Conservation (phyloP, 805 yeast genomes). For the Lipomyces sp. region DNA sequence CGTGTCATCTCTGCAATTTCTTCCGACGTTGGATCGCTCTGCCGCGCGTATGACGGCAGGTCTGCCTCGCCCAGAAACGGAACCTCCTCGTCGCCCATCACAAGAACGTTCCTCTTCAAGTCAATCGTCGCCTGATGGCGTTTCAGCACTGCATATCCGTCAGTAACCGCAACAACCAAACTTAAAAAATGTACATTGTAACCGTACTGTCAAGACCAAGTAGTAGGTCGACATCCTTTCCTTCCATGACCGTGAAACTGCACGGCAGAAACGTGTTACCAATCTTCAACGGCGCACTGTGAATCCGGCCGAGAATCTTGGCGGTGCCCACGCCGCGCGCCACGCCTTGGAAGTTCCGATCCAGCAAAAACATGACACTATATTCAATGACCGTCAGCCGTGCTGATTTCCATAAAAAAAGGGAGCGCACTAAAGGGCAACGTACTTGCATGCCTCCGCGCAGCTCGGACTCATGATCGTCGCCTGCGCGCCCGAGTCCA, state of each 20-base stretch:
- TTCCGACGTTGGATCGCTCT: slow-evolving; percentile 15
- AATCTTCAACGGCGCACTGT: slow-evolving; percentile 79
- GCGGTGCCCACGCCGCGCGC: slow-evolving; percentile 90
- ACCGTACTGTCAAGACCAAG: slow-evolving; percentile 67
- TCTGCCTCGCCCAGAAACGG: slow-evolving; percentile 72
- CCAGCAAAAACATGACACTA: slow-evolving; percentile 62
- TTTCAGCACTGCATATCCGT: slow-evolving; percentile 52
- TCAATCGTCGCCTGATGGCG: slow-evolving; percentile 84
- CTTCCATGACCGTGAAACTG: slow-evolving; percentile 67
- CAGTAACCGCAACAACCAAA: too few relatives aligned
- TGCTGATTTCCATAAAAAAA: not conserved
- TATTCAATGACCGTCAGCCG: not conserved
- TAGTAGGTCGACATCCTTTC: slow-evolving; percentile 54
- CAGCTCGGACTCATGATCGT: slow-evolving; percentile 76
- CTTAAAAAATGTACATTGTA: too few relatives aligned
- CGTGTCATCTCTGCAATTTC: slow-evolving; percentile 7
- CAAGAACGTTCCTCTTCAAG: slow-evolving; percentile 58
- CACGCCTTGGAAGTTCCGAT: slow-evolving; percentile 71
- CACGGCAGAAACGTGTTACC: slow-evolving; percentile 64
- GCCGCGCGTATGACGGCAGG: slow-evolving; percentile 46
- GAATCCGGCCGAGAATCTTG: slow-evolving; percentile 76
- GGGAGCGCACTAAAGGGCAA: not conserved
- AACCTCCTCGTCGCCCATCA: slow-evolving; percentile 70
- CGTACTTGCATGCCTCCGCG: slow-evolving; percentile 63
- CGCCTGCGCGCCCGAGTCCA: slow-evolving; percentile 93